A percentile compares a stretch with the other conserved stretches of the same genome.
These are phyloP conservation scores for Pestalotiopsis sp. DNA, from an alignment of 2,329 filamentous ascomycete genomes.

Conservation along the genomic window DNA sequence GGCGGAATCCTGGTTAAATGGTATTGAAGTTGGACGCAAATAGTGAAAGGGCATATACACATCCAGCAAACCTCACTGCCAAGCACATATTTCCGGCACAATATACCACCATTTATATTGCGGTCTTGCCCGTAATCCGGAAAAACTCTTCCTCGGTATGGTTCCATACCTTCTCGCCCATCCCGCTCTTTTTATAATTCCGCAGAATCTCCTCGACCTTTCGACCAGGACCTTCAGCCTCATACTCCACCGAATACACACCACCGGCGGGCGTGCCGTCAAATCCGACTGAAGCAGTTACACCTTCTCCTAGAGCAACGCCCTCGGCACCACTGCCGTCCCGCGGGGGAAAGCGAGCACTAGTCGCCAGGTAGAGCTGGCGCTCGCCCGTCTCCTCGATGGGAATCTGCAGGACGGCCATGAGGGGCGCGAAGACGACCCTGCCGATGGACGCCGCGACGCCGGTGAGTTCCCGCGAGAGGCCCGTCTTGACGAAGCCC, in stretches of 20 bases:
- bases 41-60: not conserved
- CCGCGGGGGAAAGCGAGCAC: slow-evolving; percentile 31
- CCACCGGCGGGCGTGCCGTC: slow-evolving; percentile 38
- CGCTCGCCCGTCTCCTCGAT: slow-evolving; percentile 41
- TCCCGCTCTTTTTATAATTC: slow-evolving; percentile 28
- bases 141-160: slow-evolving; percentile 38
- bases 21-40: not conserved
- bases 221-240: slow-evolving; percentile 29
- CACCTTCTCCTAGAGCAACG: slow-evolving; percentile 25
- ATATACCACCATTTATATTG: not conserved
- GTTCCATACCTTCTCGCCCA: slow-evolving; percentile 37
- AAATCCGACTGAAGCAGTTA: slow-evolving; percentile 29
- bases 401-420: slow-evolving; percentile 20
- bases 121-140: slow-evolving; percentile 27
- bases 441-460: slow-evolving; percentile 31
- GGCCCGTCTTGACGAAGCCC: slow-evolving; percentile 38
- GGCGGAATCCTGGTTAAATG: not conserved
- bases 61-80: not conserved
- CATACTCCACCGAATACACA: slow-evolving; percentile 38
- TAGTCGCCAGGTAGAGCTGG: slow-evolving; percentile 40
- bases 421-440: slow-evolving; percentile 22
- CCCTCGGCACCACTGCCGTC: slow-evolving; percentile 26
- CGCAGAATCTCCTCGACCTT: slow-evolving; percentile 22
- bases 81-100: not conserved
- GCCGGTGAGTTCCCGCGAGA: slow-evolving; percentile 25